Evolutionary conservation across 192 early-diverging fungal genomes (phyloP).

Genomic region (Coemansia sp.): DNA sequence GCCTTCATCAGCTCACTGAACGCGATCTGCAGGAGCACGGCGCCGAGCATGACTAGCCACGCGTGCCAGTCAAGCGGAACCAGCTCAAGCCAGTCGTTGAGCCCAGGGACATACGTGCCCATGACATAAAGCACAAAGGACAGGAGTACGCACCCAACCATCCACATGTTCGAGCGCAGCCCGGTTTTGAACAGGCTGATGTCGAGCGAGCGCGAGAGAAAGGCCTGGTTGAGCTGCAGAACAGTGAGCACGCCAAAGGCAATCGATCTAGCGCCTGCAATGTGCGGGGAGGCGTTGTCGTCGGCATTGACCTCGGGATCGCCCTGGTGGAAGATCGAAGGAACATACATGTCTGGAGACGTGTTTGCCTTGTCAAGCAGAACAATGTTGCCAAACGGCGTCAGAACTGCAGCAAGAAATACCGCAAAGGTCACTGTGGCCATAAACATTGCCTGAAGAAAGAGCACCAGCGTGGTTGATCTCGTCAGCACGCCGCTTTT

Average conservation of each 20-base stretch:
- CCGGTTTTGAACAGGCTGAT: conserved; percentile 75
- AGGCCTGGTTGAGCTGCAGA: conserved; percentile 86
- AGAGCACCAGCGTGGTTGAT: conserved; percentile 62
- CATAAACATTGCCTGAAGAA: conserved; percentile 74
- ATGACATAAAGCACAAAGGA: conserved; percentile 71
- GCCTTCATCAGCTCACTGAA: conserved; percentile 66
- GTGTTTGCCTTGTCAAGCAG: conserved; percentile 20
- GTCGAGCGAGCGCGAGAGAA: conserved; percentile 74
- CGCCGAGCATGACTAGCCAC: conserved; percentile 66
- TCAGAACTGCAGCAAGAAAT: conserved; percentile 59
- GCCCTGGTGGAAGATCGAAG: conserved; percentile 50
- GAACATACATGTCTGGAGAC: conserved; percentile 31
- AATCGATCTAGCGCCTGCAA: conserved; percentile 49
- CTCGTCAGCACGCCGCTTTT: conserved; percentile 71
- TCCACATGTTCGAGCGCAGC: conserved; percentile 74
- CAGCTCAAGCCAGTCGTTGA: conserved; percentile 60
- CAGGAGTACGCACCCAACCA: conserved; percentile 74
- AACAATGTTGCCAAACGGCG: conserved; percentile 43
- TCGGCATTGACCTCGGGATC: conserved; percentile 46
- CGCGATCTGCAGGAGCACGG: conserved; percentile 56
- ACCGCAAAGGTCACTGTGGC: conserved; percentile 62
- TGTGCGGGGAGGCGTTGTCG: conserved; percentile 43
- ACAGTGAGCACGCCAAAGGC: conserved; percentile 82
- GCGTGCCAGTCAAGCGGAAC: conserved; percentile 58
- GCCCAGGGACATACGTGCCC: conserved; percentile 78